Evolutionary conservation across 495 filamentous ascomycete species (phyloP), one percentile per base, ranked within the genome.

Genomic region (Xylaria venustula): DNA sequence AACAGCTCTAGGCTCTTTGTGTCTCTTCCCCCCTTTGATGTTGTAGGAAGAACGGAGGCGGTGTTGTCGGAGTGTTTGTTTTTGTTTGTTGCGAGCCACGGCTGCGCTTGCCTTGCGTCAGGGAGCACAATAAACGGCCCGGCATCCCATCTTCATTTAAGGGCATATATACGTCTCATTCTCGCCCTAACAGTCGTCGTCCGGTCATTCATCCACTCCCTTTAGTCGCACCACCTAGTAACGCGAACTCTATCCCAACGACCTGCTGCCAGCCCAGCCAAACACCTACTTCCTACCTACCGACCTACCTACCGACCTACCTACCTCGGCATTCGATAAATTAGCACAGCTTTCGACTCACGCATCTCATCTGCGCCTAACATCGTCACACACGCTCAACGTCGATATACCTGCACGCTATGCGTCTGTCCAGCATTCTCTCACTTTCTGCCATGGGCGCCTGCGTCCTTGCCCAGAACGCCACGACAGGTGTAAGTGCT

Each of bases 381-480:
- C 30, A 40, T 15, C 37, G 14, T 15, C 14, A 15, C 6, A 7
- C 15, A 40, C 3, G 6, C 7, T 40, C 6, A 40, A 3, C 14
- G n/a, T 40, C 3, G 3, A 9, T 9, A 7, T 12, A 40, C 3
- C 37, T 15, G 12, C 20, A 42, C 26, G 36, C 19, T 4, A 60
- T 60, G 57, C 47, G 36, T 37, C 19, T 37, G 14, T 52, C 37
- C 15, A 34, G 1, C 8, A 19, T 60, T 40, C 2, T 58, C 26
- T 47, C 41, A 17, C 40, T 52, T 36, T 32, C 47, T 19, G 47
- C 26, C 7, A 26, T 17, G 17, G 57, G 57, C 47, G 26, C 57
- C 25, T 45, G 48, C 45, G 78, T 71, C 54, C 58, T 62, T 23
- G 77, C 82, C 14, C 79, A 83, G 57, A 59, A 65, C 34, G 60